Percentiles rank a stretch among this genome's conserved stretches.
phyloP scores from a whole-genome alignment of 2,329 filamentous ascomycete genomes.

The Helicocarpus griseus region DNA sequence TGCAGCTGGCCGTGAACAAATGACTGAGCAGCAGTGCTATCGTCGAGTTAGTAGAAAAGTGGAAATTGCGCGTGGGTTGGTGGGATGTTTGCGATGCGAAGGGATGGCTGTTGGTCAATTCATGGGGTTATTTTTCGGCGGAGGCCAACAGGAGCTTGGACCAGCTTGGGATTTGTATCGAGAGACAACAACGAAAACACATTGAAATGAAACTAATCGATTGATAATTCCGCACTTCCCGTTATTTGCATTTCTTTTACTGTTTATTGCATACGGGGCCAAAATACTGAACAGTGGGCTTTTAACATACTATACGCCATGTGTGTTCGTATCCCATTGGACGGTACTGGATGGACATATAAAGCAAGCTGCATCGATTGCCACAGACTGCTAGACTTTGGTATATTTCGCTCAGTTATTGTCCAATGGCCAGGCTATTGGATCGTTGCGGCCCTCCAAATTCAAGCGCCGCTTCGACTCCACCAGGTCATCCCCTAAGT shows the following conservation, averaged over 20 bases:
- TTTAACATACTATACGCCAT: not conserved
- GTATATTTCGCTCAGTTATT: not conserved
- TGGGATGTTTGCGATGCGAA: not conserved
- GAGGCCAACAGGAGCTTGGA: constrained; percentile 29
- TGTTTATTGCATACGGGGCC: not conserved
- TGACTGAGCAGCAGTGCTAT: not conserved
- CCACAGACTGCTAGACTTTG: not conserved
- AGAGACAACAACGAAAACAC: not conserved
- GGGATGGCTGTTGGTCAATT: not conserved
- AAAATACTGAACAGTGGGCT: not conserved
- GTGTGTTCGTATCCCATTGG: constrained; percentile 2
- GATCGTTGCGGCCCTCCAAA: not conserved
- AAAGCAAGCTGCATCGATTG: not conserved
- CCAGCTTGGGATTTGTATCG: no score
- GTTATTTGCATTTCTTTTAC: not conserved
- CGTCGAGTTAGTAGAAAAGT: not conserved
- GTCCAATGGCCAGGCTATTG: not conserved
- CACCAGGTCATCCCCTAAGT: no score
- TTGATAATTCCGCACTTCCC: no score
- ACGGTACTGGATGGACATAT: not conserved
- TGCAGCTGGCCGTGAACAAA: not conserved
- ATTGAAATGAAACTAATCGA: not conserved
- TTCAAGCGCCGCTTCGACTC: no score
- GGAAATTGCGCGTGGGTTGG: not conserved
- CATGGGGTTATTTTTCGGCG: constrained; percentile 10